Conservation (phyloP, 2,329 filamentous ascomycete genomes). For the Talaromyces sp. region DNA sequence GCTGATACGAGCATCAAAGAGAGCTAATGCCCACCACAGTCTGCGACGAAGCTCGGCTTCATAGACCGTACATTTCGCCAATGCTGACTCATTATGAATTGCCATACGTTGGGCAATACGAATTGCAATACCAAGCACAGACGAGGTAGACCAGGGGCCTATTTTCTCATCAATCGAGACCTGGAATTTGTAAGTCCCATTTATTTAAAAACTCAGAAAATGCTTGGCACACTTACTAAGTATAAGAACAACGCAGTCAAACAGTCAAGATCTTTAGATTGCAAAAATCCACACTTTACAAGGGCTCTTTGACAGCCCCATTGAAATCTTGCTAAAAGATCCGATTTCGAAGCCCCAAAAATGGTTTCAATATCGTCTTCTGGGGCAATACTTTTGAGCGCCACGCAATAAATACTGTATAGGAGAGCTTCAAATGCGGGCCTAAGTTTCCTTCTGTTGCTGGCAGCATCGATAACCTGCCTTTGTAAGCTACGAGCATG, state of each 20-base stretch:
- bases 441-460: background rate
- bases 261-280: background rate
- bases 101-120: background rate
- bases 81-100: background rate
- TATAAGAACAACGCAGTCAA: background rate
- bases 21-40: slow-evolving; percentile 68
- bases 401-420: background rate
- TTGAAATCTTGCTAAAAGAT: background rate
- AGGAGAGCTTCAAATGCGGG: background rate
- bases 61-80: slow-evolving; percentile 47
- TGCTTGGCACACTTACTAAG: background rate
- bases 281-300: background rate
- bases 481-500: background rate
- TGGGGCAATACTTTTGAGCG: background rate
- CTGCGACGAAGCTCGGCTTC: slow-evolving; percentile 68
- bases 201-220: background rate
- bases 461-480: background rate
- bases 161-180: background rate
- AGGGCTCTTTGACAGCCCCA: background rate
- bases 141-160: background rate
- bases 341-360: background rate
- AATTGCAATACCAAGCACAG: background rate
- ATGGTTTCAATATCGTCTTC: background rate
- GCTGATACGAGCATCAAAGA: slow-evolving; percentile 65
- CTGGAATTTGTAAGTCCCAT: background rate